These are phyloP conservation scores for Kodamaea sp. DNA, from an alignment of 1,139 yeast species.

Conservation along the genomic window DNA sequence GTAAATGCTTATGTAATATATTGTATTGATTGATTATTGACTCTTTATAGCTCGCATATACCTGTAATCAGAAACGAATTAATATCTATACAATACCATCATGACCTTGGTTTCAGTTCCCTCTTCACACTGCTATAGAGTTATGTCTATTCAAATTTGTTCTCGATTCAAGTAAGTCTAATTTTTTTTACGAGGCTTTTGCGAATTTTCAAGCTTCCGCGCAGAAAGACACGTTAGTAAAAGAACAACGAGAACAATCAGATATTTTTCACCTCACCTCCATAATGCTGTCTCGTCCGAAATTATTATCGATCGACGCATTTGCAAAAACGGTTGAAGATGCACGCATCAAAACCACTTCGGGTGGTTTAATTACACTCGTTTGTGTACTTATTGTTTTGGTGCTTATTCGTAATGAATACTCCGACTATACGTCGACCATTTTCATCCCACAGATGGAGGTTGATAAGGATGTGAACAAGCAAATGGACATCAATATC, in stretches of 20 bases:
- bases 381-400: slow-evolving; percentile 61
- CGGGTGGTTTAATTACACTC: slow-evolving; percentile 87
- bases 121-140: too few species aligned
- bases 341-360: slow-evolving; percentile 78
- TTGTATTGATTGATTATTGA: too few species aligned
- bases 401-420: slow-evolving; percentile 67
- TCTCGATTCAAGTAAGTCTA: too few species aligned
- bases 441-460: slow-evolving; percentile 77
- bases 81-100: too few species aligned
- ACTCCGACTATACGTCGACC: slow-evolving; percentile 65
- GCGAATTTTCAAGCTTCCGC: too few species aligned
- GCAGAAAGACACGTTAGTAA: too few species aligned
- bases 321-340: slow-evolving; percentile 94
- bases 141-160: too few species aligned
- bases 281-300: slow-evolving; percentile 36
- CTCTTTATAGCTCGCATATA: background rate
- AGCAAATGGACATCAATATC: slow-evolving; percentile 70
- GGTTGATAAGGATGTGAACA: slow-evolving; percentile 80
- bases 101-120: too few species aligned
- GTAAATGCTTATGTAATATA: too few species aligned
- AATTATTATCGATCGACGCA: slow-evolving; percentile 72
- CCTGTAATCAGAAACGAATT: background rate
- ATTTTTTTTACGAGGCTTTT: too few species aligned
- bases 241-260: too few species aligned
- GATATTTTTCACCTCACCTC: too few species aligned